Evolutionary conservation across 441 rosid species (phyloP).

Genomic region (Codiaeum variegatum): DNA sequence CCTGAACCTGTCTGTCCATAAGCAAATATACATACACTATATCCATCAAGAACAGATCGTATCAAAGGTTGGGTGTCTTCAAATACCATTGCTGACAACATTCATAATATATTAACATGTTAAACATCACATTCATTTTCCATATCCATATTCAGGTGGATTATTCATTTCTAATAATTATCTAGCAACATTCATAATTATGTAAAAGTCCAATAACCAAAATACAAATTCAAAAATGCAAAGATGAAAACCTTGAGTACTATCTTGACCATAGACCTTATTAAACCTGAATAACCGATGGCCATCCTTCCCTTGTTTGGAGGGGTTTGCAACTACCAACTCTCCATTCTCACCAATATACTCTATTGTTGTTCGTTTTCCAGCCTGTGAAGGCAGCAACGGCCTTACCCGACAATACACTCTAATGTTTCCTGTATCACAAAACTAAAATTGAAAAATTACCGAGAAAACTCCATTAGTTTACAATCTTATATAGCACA

Average conservation of each 20-base stretch:
- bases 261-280: constrained; percentile 58
- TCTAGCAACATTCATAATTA: background rate
- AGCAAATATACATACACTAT: constrained; percentile 89
- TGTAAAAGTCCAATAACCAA: background rate
- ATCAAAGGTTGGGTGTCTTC: constrained; percentile 84
- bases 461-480: background rate
- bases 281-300: constrained; percentile 64
- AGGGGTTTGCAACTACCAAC: constrained; percentile 57
- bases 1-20: constrained; percentile 98
- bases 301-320: constrained; percentile 76
- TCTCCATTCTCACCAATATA: constrained; percentile 67
- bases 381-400: constrained; percentile 54
- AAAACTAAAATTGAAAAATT: constrained; percentile 11
- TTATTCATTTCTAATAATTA: constrained; percentile 15
- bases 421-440: constrained; percentile 73
- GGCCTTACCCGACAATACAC: constrained; percentile 86
- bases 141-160: background rate
- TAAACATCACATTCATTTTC: constrained; percentile 14
- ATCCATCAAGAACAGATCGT: constrained; percentile 85
- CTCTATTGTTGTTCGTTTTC: constrained; percentile 46
- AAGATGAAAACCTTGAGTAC: constrained; percentile 70
- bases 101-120: constrained; percentile 14
- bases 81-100: constrained; percentile 72
- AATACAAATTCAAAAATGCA: background rate
- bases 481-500: background rate